phyloP scores from a whole-genome alignment of 805 yeast species.

The Suhomyces canberraensis region DNA sequence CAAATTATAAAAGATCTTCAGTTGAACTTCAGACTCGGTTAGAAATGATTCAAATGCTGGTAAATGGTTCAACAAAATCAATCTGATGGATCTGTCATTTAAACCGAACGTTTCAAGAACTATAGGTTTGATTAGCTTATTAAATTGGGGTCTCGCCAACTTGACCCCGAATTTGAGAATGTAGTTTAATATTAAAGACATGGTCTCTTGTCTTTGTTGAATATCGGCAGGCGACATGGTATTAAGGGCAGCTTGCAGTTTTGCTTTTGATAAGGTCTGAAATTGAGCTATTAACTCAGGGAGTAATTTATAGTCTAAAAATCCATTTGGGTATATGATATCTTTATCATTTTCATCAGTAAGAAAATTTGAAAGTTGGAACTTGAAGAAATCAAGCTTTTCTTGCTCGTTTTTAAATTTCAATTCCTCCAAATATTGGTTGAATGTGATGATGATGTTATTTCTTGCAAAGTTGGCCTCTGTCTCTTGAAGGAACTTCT shows the following conservation, averaged over 20 bases:
- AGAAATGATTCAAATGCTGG: constrained; percentile 52
- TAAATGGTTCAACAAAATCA: constrained; percentile 63
- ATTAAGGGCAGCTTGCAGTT: constrained; percentile 18
- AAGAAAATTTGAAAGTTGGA: constrained; percentile 20
- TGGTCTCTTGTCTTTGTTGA: constrained; percentile 35
- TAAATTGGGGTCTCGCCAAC: constrained; percentile 32
- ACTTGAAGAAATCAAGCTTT: constrained; percentile 43
- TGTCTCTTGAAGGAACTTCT: constrained; percentile 26
- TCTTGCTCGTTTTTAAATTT: constrained; percentile 52
- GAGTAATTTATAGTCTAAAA: constrained; percentile 56
- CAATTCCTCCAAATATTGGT: constrained; percentile 53
- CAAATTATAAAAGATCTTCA: constrained; percentile 62
- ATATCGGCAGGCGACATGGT: constrained; percentile 25
- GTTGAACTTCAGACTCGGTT: constrained; percentile 60
- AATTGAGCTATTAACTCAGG: constrained; percentile 63
- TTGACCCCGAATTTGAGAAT: constrained; percentile 36
- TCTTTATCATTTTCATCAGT: constrained; percentile 14
- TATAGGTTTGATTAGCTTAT: constrained; percentile 51
- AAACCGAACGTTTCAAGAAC: constrained; percentile 60
- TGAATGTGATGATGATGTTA: constrained; percentile 50
- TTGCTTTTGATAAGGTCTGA: constrained; percentile 23
- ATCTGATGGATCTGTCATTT: constrained; percentile 74
- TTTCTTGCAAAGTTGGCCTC: constrained; percentile 20
- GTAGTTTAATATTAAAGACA: constrained; percentile 37
- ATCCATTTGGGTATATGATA: constrained; percentile 45